Conservation (phyloP, 2,329 filamentous ascomycete species). For the Geoglossum cookeanum region DNA sequence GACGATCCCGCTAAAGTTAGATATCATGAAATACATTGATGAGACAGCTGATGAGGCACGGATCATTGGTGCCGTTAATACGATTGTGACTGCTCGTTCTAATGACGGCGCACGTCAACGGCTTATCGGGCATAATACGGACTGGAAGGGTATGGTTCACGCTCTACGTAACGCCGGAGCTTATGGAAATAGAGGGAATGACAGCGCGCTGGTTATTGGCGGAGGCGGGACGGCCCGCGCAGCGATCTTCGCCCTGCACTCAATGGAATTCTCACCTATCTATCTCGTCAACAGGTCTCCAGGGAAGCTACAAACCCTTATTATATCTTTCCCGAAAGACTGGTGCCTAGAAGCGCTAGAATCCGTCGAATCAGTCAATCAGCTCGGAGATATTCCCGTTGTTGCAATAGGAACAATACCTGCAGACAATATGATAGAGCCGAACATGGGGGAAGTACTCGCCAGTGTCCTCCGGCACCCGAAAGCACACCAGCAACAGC, state of each 20-base stretch:
- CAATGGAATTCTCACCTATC: constrained; percentile 67
- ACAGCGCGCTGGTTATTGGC: constrained; percentile 64
- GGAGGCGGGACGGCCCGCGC: constrained; percentile 84
- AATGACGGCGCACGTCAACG: constrained; percentile 24
- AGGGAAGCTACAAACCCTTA: constrained; percentile 47
- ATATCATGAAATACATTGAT: constrained; percentile 67
- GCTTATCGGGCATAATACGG: constrained; percentile 76
- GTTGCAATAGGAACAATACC: constrained; percentile 85
- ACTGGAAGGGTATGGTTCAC: constrained; percentile 82
- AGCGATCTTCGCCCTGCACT: constrained; percentile 71
- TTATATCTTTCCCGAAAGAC: constrained; percentile 49
- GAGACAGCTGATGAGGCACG: constrained; percentile 60
- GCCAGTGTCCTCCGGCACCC: constrained; percentile 27
- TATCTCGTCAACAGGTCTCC: constrained; percentile 68
- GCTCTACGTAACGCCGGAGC: constrained; percentile 54
- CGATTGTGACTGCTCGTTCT: constrained; percentile 39
- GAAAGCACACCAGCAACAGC: constrained; percentile 11
- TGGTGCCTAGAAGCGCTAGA: constrained; percentile 53
- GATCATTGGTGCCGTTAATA: constrained; percentile 85
- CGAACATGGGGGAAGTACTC: constrained; percentile 46
- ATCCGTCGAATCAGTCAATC: constrained; percentile 28
- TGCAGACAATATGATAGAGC: constrained; percentile 66
- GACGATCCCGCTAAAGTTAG: constrained; percentile 85
- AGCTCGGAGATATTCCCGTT: constrained; percentile 32
- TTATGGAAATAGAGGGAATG: constrained; percentile 21